Evolutionary conservation across 1,284 basidiomycete genomes (phyloP), one percentile per base, ranked within the genome.

Genomic region (Anthracocystis panici-leucophaei): DNA sequence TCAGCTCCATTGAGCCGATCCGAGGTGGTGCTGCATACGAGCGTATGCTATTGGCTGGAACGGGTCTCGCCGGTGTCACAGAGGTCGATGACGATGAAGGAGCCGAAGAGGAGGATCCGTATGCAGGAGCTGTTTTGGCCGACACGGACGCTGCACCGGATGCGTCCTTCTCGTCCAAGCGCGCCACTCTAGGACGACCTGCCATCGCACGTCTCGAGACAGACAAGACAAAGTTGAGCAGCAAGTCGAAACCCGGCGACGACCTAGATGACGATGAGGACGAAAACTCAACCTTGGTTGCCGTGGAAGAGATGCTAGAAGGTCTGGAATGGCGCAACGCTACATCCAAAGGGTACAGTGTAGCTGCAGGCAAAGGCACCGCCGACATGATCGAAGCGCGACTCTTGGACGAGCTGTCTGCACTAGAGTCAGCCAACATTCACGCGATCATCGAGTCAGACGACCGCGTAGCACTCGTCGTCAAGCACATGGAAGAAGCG

Each of bases 361-460:
- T 65, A 11, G 46, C 50, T 4, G 51, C 59, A 2, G 69, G 75
- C 18, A 71, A 78, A 35, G 82, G 82, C 20, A 84, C 83, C 9
- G 83, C 83, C 8, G 83, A 85, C 48, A 76, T 82, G 31, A 85
- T 85, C 51, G 83, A 85, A 54, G 82, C 77, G 16, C 73, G 81
- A 11, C 61, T 85, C 8, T 64, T 84, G 42, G 82, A 82, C 49
- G 83, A 85, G 62, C 68, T 85, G 11, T 71, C 79, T 0, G 83
- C 83, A 8, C 68, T 85, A 7, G 82, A 85, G 20, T 78, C 83
- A 10, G 96, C 96, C 10, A 97, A 96, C 83, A 93, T 98, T 27
- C 93, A 98, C 85, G 97, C 95, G 0, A 97, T 98, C 87, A 89
- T 99, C 56, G 96, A 98, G 86, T 92, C 92, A 7, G 96, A 90